phyloP scores from a whole-genome alignment of 352 stramenopile species.

The Phytophthora parvispora region DNA sequence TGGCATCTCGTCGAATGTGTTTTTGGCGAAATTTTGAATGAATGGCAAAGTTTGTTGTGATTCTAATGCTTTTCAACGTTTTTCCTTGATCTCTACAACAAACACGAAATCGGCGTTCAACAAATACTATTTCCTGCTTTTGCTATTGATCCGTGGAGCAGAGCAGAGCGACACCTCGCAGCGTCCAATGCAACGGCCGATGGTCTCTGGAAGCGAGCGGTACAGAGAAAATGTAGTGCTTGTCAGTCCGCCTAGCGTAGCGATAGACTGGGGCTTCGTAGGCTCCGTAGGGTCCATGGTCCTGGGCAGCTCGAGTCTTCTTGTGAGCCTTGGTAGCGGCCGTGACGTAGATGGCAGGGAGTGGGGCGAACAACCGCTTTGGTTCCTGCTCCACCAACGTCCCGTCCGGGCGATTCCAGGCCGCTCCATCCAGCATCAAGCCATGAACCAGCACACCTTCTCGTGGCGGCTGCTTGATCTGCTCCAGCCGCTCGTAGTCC shows the following conservation, averaged over 20 bases:
- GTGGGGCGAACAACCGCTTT: constrained; percentile 73
- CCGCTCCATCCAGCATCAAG: constrained; percentile 75
- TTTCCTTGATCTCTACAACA: background rate
- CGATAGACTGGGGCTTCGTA: constrained; percentile 86
- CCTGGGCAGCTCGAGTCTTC: constrained; percentile 70
- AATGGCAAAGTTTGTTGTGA: background rate
- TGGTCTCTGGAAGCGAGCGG: constrained; percentile 80
- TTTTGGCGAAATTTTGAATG: background rate
- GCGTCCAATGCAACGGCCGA: constrained; percentile 79
- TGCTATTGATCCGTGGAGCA: constrained; percentile 65
- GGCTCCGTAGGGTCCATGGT: constrained; percentile 81
- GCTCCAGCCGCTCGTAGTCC: constrained; percentile 81
- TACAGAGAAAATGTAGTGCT: constrained; percentile 84
- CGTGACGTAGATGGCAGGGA: constrained; percentile 86
- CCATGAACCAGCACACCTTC: constrained; percentile 85
- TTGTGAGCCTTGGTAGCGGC: constrained; percentile 81
- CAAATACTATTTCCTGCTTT: background rate
- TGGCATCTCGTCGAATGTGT: background rate
- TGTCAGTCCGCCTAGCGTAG: constrained; percentile 79
- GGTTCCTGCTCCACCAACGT: constrained; percentile 85
- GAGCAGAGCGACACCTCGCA: constrained; percentile 81
- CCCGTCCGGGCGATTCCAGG: constrained; percentile 77
- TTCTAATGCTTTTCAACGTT: background rate
- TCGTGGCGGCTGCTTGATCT: constrained; percentile 78
- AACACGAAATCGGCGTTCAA: background rate